Evolutionary conservation across 148 eudicot species (phyloP), one percentile per base, ranked within the genome.

Genomic region (Polygonum maritimum): DNA sequence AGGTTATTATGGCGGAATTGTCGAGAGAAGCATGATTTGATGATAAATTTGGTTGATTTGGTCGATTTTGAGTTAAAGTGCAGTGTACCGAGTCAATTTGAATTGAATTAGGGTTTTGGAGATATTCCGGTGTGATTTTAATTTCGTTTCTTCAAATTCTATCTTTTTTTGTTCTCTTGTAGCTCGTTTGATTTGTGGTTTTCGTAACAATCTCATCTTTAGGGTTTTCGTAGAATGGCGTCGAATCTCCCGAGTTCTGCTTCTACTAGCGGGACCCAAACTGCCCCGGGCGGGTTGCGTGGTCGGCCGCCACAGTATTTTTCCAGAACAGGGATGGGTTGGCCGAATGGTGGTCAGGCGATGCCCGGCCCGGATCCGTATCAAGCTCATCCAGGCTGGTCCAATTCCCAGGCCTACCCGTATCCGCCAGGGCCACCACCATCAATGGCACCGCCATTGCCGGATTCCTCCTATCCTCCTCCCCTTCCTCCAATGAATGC

Each of bases 371-470:
- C 71, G 71, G 71, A 67, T 13, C 71, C 45, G 4, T 7, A 41
- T 2, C 71, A 65, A 65, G 41, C 33, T 33, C 63, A 57, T 21
- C 2, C 44, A 36, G 71, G 21, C 36, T 67, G 71, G 71, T 16
- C 71, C 19, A 67, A 67, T 67, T 13, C 75, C 35, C 75, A 72
- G 75, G 52, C 21, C 0, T 94, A 84, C 79, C 85, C 82, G 10
- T 88, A 81, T 63, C 91, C 88, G 44, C 85, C 85, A 13, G 85
- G 86, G 2, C 98, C 96, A 10, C 92, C 91, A 0, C 98, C 93
- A 14, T 63, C 69, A 63, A 63, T 63, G 69, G 40, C 69, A 31
- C 71, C 71, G 2, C 71, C 71, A 7, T 3, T 67, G 71, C 91
- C 93, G 1, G 95, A 88, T 79, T 83, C 91, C 48, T 86, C 94